Evolutionary conservation across 345 rosid species (phyloP).

Genomic region (Aurinia saxatilis): DNA sequence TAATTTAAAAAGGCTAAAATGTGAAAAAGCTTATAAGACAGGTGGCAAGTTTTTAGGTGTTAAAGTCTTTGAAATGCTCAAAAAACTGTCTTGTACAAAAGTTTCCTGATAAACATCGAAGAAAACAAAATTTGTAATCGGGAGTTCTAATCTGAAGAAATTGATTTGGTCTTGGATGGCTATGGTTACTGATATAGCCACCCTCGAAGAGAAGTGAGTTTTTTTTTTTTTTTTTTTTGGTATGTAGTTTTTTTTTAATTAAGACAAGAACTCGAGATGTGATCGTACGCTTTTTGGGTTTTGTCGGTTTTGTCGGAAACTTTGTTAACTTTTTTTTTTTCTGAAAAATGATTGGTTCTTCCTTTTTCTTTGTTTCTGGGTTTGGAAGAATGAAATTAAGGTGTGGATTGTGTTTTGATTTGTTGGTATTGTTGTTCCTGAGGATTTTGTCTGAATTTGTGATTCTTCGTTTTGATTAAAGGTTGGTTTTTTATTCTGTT

Average conservation of each 20-base stretch:
- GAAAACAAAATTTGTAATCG: background rate
- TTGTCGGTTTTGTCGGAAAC: constrained; percentile 11
- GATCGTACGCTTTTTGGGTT: background rate
- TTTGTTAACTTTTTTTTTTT: background rate
- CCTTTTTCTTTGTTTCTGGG: background rate
- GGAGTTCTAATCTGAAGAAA: background rate
- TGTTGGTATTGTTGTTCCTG: background rate
- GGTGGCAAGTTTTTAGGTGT: background rate
- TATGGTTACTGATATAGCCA: constrained; percentile 13
- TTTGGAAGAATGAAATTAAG: background rate
- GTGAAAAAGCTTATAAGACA: no score
- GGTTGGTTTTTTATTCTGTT: background rate
- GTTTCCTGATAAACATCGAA: constrained; percentile 13
- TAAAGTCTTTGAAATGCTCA: background rate
- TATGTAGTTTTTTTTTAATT: background rate
- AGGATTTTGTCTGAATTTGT: background rate
- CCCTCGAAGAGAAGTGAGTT: constrained; percentile 23
- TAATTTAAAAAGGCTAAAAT: no score
- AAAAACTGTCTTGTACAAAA: background rate
- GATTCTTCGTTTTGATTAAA: background rate
- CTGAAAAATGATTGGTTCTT: background rate
- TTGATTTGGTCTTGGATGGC: constrained; percentile 14
- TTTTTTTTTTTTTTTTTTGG: background rate
- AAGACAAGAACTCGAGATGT: background rate
- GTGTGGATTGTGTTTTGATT: background rate